These are phyloP conservation scores for Paracamarosporium sp. DNA, from an alignment of 2,329 filamentous ascomycete genomes.

Conservation along the genomic window DNA sequence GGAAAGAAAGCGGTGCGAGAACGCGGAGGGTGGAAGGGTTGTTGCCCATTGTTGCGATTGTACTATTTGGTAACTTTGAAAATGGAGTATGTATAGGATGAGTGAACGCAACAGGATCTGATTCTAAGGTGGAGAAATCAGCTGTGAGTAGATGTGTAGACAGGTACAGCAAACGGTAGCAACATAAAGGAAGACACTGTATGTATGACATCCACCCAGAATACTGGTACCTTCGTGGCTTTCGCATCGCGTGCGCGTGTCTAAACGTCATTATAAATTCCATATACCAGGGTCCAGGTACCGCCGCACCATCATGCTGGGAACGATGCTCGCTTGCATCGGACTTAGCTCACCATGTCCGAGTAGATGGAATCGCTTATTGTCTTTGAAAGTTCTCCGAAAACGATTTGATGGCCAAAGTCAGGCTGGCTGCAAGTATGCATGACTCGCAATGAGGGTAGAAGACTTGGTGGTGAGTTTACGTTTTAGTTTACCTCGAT, in stretches of 20 bases:
- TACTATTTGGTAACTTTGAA: not conserved
- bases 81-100: too few species aligned
- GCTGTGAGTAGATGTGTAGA: too few species aligned
- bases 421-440: too few species aligned
- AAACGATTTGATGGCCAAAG: too few species aligned
- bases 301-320: not conserved
- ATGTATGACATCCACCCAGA: not conserved
- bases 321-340: not conserved
- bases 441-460: too few species aligned
- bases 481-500: too few species aligned
- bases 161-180: not conserved
- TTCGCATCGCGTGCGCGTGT: not conserved
- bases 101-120: too few species aligned
- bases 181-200: not conserved
- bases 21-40: constrained; percentile 61
- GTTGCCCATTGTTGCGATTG: constrained; percentile 55
- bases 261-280: constrained; percentile 2
- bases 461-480: too few species aligned
- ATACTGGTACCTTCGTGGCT: not conserved
- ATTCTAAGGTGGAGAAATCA: not conserved
- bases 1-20: constrained; percentile 62
- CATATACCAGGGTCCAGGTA: not conserved
- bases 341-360: not conserved
- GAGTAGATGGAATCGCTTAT: too few species aligned
- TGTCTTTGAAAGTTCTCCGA: too few species aligned